phyloP scores from a whole-genome alignment of 257 asterid genomes.

The Solanum appendiculatum region DNA sequence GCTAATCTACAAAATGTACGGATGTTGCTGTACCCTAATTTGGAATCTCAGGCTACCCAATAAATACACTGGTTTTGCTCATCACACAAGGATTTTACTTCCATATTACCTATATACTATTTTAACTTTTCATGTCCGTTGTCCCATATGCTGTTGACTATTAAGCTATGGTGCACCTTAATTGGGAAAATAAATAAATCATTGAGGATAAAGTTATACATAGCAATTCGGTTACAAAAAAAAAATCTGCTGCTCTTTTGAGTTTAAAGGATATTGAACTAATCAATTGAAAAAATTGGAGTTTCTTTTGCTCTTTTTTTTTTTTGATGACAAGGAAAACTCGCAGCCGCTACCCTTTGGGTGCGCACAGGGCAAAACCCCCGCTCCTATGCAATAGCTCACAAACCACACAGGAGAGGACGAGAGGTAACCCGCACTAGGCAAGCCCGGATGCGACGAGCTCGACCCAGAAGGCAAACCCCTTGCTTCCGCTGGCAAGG shows the following conservation, averaged over 20 bases:
- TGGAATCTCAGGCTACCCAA: background rate
- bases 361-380: background rate
- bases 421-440: no score
- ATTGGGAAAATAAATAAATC: background rate
- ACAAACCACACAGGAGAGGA: no score
- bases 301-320: background rate
- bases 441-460: no score
- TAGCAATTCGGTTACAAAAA: background rate
- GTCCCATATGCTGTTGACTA: background rate
- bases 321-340: background rate
- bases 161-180: background rate
- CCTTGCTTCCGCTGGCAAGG: no score
- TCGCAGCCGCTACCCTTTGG: background rate
- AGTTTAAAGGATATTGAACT: background rate
- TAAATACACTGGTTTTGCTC: background rate
- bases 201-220: background rate
- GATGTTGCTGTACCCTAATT: background rate
- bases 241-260: background rate
- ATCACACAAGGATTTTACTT: background rate
- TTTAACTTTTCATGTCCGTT: background rate
- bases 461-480: no score
- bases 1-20: background rate
- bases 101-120: background rate
- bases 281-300: background rate
- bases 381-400: background rate